Evolutionary conservation across 495 filamentous ascomycete species (phyloP).

Genomic region (Chaetomium cochliodes): DNA sequence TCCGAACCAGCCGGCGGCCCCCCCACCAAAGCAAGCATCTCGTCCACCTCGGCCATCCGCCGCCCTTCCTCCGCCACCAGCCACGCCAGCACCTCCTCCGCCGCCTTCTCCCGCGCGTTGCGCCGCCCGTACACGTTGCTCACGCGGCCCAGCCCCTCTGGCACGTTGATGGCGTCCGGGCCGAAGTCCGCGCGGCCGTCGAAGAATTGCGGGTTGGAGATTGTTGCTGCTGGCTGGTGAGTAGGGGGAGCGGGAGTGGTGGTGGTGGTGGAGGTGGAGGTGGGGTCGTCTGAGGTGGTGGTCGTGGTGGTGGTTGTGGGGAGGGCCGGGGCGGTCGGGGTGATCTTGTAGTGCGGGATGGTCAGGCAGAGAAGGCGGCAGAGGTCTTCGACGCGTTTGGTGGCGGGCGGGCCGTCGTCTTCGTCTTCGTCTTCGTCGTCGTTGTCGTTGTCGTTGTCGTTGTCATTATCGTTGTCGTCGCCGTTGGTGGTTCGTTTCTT

Average conservation of each 20-base stretch:
- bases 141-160: slow-evolving; percentile 29
- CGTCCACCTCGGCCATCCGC: slow-evolving; percentile 13
- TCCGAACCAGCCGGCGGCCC: no score
- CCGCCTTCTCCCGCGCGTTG: slow-evolving; percentile 34
- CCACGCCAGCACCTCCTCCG: slow-evolving; percentile 32
- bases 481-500: no score
- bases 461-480: neutral
- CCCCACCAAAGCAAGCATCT: slow-evolving; percentile 3
- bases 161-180: slow-evolving; percentile 23
- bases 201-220: slow-evolving; percentile 19
- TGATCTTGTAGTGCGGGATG: slow-evolving; percentile 24
- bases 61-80: slow-evolving; percentile 21
- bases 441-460: neutral
- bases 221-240: no score
- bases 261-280: no score
- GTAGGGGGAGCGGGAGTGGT: neutral
- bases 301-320: neutral
- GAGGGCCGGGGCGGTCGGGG: neutral
- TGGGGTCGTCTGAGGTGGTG: neutral
- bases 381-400: slow-evolving; percentile 22
- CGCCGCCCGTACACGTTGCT: slow-evolving; percentile 29
- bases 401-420: slow-evolving; percentile 17
- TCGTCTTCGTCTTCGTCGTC: neutral
- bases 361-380: slow-evolving; percentile 26
- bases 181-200: slow-evolving; percentile 28